phyloP scores from a whole-genome alignment of 306 rosid species.

The Canavalia ensiformis region DNA sequence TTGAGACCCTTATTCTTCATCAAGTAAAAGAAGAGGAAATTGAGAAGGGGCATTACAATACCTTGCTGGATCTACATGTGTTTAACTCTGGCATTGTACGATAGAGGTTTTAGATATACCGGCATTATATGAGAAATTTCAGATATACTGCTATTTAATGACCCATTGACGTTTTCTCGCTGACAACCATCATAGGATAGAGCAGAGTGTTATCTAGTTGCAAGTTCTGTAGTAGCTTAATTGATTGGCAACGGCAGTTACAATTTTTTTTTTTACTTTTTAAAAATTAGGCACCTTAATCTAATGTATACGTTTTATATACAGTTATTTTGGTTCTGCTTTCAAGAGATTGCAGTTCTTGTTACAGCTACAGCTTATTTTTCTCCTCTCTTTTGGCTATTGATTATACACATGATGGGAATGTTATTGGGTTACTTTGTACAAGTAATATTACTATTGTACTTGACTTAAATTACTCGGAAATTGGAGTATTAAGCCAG shows the following conservation, averaged over 20 bases:
- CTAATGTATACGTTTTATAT: too few species aligned
- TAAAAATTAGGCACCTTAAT: not conserved
- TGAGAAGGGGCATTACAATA: slow-evolving; percentile 85
- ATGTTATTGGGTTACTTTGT: too few species aligned
- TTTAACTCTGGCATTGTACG: slow-evolving; percentile 61
- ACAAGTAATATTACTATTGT: too few species aligned
- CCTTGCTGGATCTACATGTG: slow-evolving; percentile 70
- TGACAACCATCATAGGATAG: not conserved
- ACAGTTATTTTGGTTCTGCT: too few species aligned
- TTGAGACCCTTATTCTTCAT: slow-evolving; percentile 84
- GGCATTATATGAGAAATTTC: slow-evolving; percentile 42
- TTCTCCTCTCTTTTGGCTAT: too few species aligned
- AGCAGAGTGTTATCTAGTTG: not conserved
- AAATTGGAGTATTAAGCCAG: too few species aligned
- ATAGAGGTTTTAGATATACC: not conserved
- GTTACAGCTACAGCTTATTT: too few species aligned
- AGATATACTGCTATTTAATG: not conserved
- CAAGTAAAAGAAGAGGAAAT: slow-evolving; percentile 80
- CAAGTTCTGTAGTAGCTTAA: slow-evolving; percentile 30
- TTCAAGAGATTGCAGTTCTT: too few species aligned
- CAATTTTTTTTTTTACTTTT: not conserved
- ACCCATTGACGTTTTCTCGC: not conserved
- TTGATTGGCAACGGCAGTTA: not conserved
- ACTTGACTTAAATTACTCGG: too few species aligned
- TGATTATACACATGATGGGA: too few species aligned